Evolutionary conservation across 2,329 filamentous ascomycete species (phyloP).

Genomic region (Sarocladium brachiariae): DNA sequence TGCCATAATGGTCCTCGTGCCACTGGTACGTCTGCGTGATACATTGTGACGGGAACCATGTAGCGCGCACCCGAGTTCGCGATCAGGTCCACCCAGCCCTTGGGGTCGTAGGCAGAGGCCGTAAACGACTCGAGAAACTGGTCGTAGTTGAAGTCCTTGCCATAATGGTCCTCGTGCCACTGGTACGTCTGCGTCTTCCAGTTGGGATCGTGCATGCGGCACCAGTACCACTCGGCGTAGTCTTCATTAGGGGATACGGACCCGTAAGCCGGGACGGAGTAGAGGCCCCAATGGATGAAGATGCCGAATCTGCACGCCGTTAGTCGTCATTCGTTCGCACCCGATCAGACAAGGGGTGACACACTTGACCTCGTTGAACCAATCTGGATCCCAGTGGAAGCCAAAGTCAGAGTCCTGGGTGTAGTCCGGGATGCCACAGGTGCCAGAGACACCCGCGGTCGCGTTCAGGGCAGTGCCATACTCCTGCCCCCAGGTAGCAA

Average conservation of each 20-base stretch:
- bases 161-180: conserved; percentile 43
- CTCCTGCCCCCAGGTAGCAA: neutral
- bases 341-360: too few species aligned
- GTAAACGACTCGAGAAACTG: conserved; percentile 49
- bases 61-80: conserved; percentile 43
- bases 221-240: conserved; percentile 32
- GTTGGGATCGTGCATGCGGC: conserved; percentile 33
- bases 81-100: conserved; percentile 47
- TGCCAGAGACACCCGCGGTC: too few species aligned
- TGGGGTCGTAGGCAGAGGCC: conserved; percentile 39
- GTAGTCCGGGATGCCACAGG: neutral
- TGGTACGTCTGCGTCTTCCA: conserved; percentile 27
- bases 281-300: conserved; percentile 54
- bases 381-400: conserved; percentile 43
- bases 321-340: too few species aligned
- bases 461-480: too few species aligned
- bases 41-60: conserved; percentile 38
- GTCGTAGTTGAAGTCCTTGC: conserved; percentile 44
- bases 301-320: too few species aligned
- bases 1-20: conserved; percentile 42
- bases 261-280: conserved; percentile 49
- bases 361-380: conserved; percentile 49
- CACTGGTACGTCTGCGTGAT: conserved; percentile 34
- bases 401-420: too few species aligned
- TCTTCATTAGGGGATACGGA: conserved; percentile 29